Conservation (phyloP, 2,329 filamentous ascomycete species). For the Dendrostoma leiphaemia region DNA sequence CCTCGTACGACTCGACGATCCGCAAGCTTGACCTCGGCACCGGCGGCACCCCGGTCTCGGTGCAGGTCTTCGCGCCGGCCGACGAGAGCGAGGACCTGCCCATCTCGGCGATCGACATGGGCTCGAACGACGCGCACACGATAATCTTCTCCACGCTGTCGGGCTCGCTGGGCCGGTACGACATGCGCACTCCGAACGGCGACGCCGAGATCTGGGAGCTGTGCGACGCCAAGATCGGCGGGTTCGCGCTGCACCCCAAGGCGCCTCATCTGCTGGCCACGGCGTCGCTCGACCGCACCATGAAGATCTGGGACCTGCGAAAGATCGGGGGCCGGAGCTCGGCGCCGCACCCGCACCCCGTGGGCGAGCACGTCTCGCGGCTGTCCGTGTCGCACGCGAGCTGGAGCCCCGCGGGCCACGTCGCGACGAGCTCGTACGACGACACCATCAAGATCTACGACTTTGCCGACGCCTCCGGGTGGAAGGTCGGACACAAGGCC, state of each 20-base stretch:
- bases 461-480: conserved; percentile 60
- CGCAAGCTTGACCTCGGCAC: conserved; percentile 81
- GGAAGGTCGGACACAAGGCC: conserved; percentile 58
- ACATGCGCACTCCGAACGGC: conserved; percentile 63
- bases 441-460: conserved; percentile 93
- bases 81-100: conserved; percentile 70
- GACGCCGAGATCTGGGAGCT: conserved; percentile 70
- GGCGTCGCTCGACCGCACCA: conserved; percentile 81
- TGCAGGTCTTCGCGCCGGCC: conserved; percentile 80
- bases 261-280: conserved; percentile 83
- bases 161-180: conserved; percentile 77
- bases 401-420: conserved; percentile 79
- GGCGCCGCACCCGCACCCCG: conserved; percentile 59
- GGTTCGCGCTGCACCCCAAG: conserved; percentile 79
- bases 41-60: conserved; percentile 60
- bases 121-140: conserved; percentile 64
- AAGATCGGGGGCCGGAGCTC: conserved; percentile 69
- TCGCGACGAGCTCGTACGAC: conserved; percentile 92
- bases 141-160: conserved; percentile 87
- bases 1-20: conserved; percentile 91
- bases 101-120: conserved; percentile 81
- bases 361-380: conserved; percentile 79
- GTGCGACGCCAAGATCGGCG: conserved; percentile 92
- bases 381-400: conserved; percentile 90
- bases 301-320: conserved; percentile 91